phyloP scores from a whole-genome alignment of 108 stramenopile genomes.

The Cyclotella atomus region DNA sequence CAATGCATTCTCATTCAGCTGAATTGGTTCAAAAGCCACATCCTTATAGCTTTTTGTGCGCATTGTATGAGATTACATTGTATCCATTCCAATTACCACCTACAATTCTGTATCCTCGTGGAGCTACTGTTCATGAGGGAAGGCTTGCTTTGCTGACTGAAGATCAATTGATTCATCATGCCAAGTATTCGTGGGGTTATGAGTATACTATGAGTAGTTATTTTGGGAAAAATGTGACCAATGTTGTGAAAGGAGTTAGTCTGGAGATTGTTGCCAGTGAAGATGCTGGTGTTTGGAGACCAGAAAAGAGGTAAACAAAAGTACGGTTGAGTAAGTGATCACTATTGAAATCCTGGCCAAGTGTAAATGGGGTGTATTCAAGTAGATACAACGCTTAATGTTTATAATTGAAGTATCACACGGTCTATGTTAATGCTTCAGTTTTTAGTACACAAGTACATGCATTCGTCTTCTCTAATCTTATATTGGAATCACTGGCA shows the following conservation, averaged over 20 bases:
- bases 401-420: neutral
- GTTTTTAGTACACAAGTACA: no score
- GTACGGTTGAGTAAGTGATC: neutral
- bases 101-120: constrained; percentile 22
- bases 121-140: constrained; percentile 47
- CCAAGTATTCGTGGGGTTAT: constrained; percentile 51
- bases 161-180: constrained; percentile 45
- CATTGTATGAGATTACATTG: constrained; percentile 48
- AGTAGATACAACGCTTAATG: neutral
- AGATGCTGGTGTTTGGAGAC: constrained; percentile 31
- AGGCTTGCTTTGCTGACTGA: constrained; percentile 35
- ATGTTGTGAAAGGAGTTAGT: constrained; percentile 32
- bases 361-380: neutral
- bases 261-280: constrained; percentile 20
- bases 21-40: constrained; percentile 15
- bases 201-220: constrained; percentile 42
- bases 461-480: no score
- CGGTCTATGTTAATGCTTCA: no score
- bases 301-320: constrained; percentile 5
- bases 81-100: constrained; percentile 28
- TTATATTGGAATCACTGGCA: neutral
- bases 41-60: constrained; percentile 47
- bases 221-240: constrained; percentile 31
- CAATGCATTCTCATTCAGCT: constrained; percentile 32
- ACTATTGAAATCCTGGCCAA: neutral